Evolutionary conservation across 2,329 filamentous ascomycete species (phyloP), one percentile per base, ranked within the genome.

Genomic region (Calonectria hawksworthii): DNA sequence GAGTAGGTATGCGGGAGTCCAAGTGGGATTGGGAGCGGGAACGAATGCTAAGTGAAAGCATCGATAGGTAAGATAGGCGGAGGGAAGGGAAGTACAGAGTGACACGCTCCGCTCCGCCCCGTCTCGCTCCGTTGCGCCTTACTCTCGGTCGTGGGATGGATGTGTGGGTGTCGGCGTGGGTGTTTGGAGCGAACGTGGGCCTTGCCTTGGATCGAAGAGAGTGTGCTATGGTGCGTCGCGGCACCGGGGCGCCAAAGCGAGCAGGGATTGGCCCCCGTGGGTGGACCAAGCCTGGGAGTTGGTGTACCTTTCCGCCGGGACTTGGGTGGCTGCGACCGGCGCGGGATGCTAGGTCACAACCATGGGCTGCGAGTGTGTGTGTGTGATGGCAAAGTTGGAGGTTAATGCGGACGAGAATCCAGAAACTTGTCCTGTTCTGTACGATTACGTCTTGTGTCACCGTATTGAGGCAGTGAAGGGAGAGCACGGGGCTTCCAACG

Each of bases 381-480:
- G 67, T 51, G 67, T 26, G 36, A 32, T 61, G 28, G 30, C 10
- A 36, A 16, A 28, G 34, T 41, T 68, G 26, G 65, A 56, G 16
- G 50, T 41, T 44, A 41, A 54, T 26, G 65, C 50, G 34, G 47
- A 10, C 32, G 34, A 68, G 41, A 16, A 32, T 36, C 14, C 18
- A 44, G 23, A n/a, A 21, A 65, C n/a, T 28, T 50, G 41, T 44
- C 61, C 38, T 50, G 38, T 38, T 34, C 68, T 70, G 68, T 64
- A 52, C 32, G 23, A 70, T 70, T 70, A 70, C 68, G 68, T 70
- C 68, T 41, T 63, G 56, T 70, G 38, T 36, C 52, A 28, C 68
- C 47, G 32, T 30, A 26, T 54, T 59, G 51, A 68, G 47, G 47
- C 47, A 38, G 65, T 38, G 32, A 52, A 52, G n/a, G 65, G 32